Evolutionary conservation across 192 early-diverging fungal species (phyloP), one percentile per base, ranked within the genome.

Genomic region (Coemansia sp.): DNA sequence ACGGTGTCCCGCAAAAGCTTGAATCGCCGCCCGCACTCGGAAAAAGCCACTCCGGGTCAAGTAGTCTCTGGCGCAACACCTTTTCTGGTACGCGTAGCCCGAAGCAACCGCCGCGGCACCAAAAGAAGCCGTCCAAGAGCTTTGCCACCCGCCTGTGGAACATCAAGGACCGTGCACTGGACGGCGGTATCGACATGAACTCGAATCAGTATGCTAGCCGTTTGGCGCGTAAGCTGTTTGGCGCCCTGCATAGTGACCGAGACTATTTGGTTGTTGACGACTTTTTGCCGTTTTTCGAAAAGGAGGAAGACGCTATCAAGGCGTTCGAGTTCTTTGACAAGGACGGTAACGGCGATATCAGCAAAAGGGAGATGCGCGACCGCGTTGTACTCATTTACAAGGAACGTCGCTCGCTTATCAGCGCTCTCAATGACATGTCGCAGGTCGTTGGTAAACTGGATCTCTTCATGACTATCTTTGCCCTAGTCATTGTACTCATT

Each of bases 301-400:
- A 86, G 55, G 81, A 91, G 33, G 80, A 87, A 22, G 90, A 91
- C 10, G 92, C 95, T 3, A 79, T 87, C 24, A 87, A 90, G 70
- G 95, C 95, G 11, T 97, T 97, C 81, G 80, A 78, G 16, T 74
- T 95, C 34, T 94, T 97, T 77, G 95, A 97, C 83, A 89, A 89
- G 76, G 95, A 97, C 79, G 88, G 87, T 31, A 95, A 94, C 76
- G 94, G 94, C 44, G 93, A 95, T 62, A 89, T 97, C 52, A 92
- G 89, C 68, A 88, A 90, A 50, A 81, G 85, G 36, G 95, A 97
- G 78, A 87, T 97, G 69, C 92, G 91, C 39, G 88, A 92, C 65
- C 85, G 86, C 36, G 89, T 94, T 47, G 78, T 96, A 41, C 83
- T 85, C 16, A 87, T 93, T n/a, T 97, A 95, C 83, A 88, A 89